Evolutionary conservation across 1,139 yeast genomes (phyloP), one percentile per base, ranked within the genome.

Genomic region (Blastobotrys capitulatus): DNA sequence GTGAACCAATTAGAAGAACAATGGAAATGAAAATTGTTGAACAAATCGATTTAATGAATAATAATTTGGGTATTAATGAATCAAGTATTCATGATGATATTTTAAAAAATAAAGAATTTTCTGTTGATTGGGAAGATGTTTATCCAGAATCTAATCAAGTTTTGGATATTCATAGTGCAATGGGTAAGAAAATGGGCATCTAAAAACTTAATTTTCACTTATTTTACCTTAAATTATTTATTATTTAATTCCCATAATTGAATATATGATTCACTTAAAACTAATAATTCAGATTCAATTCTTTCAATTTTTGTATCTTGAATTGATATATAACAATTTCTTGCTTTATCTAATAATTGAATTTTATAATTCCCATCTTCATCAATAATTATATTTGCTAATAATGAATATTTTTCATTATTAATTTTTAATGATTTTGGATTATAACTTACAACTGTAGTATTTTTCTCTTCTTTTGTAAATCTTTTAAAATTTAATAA

Each of bases 41-140:
- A 43, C 31, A 39, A 29, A 25, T 12, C 4, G 42, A 39, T 13
- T n/a, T 18, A 8, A 79, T 87, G n/a, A 88, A 84, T 50, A 80
- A 80, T 66, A 68, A 76, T 15, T 71, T 80, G 48, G 74, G 72
- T 46, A 61, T 72, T n/a, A 31, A 26, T 6, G 15, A 34, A 13
- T 58, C 73, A 9, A 71, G 74, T 47, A 56, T 87, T 59, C 95
- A 87, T 63, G 77, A 74, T 52, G 97, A 90, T 62, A 85, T 92
- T 49, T 75, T 94, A 54, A 68, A 79, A 65, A 86, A 86, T 69
- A 82, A 78, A 59, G 97, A 92, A 55, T 68, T 82, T 20, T 69
- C 78, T 13, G 71, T 92, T 42, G 96, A 88, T 59, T 92, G 97
- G 97, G 97, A 92, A 63, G 98, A 94, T 63, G 76, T 92, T 19